Base-by-base conservation (phyloP, 495 filamentous ascomycete species). In the Chaetomidium leptoderma region DNA sequence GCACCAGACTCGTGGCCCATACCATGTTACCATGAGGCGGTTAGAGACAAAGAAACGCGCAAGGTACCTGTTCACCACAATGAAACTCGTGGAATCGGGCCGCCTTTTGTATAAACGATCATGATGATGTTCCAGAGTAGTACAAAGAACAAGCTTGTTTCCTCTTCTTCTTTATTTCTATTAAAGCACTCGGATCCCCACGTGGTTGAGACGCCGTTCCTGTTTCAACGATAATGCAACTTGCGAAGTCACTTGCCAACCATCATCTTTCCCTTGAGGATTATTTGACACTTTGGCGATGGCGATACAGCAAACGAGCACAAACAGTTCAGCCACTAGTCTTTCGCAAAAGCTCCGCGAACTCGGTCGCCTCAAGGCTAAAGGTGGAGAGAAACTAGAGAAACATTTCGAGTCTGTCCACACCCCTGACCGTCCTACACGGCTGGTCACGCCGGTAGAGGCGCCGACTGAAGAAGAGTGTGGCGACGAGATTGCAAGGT, bases 401-500 rank as follows among this genome's bases (percentile, higher is more conserved):
- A 16, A 42, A 13, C 42, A 50, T 16, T 71, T 67, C 51, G 44
- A 49, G 19, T 61, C 63, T 7, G 54, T 68, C 17, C 70, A 70
- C 42, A 64, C 68, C 6, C 70, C 70, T 9, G 70, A 71, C 45
- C 55, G 70, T 5, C 64, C 60, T 0, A 0, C 24, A 7, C 52
- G 53, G 24, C 23, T 58, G 9, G 10, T 63, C n/a, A 48, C 53
- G 9, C 59, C 60, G 0, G n/a, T 43, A 7, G 57, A 60, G 26
- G 60, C 61, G 2, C 70, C 70, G 0, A 54, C 57, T 1, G 68
- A 69, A 23, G 64, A 67, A 24, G 60, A 69, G 36, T 72, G 70
- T 35, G 50, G 52, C 11, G 55, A 57, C 8, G 60, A 53, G 14
- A 67, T 72, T 8, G 43, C 48, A 19, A 32, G 51, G 11, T 70